A percentile compares a stretch with the other conserved stretches of the same genome.
Evolutionary conservation across 306 rosid species (phyloP).

Genomic region (Rubus parviflorus): DNA sequence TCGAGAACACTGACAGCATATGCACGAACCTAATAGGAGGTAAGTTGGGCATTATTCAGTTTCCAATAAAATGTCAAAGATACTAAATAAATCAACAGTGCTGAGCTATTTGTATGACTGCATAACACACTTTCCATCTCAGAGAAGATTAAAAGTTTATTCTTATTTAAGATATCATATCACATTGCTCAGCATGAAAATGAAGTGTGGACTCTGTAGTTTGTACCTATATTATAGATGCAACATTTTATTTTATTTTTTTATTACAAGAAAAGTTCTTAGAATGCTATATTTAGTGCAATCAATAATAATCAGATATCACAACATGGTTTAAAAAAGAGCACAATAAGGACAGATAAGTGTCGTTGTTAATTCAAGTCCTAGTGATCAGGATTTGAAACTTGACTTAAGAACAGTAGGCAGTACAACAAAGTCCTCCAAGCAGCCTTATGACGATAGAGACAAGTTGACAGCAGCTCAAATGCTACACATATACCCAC

Average conservation of each 20-base stretch:
- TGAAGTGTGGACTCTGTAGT: background rate
- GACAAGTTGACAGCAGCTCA: background rate
- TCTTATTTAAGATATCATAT: background rate
- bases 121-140: background rate
- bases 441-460: background rate
- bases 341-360: background rate
- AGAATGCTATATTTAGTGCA: background rate
- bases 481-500: constrained; percentile 32
- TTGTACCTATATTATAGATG: constrained; percentile 1
- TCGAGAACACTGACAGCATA: constrained; percentile 98
- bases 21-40: constrained; percentile 81
- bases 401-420: background rate
- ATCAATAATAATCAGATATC: constrained; percentile 5
- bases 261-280: background rate
- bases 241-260: background rate
- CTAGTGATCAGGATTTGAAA: background rate
- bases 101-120: background rate
- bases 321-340: background rate
- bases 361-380: background rate
- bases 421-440: too few species aligned
- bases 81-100: background rate
- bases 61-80: constrained; percentile 12
- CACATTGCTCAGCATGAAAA: background rate
- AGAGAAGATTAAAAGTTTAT: background rate
- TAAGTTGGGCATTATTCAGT: constrained; percentile 16